A percentile compares a stretch with the other conserved stretches of the same genome.
Evolutionary conservation across 1,139 yeast species (phyloP).

Genomic region (Diutina sp.): DNA sequence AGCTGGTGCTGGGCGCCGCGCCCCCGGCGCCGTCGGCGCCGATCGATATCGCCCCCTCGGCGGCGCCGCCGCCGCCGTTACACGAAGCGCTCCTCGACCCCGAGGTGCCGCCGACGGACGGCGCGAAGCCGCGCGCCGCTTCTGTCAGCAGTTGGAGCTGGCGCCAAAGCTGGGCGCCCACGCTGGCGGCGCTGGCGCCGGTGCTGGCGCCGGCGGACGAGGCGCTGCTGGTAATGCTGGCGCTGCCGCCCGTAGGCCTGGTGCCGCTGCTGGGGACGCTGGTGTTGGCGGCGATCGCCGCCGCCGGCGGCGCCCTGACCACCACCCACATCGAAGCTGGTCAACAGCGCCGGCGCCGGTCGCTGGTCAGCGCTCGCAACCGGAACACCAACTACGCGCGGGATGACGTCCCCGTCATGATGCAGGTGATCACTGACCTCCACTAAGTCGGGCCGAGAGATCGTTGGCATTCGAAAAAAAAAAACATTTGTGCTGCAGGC

Average conservation of each 20-base stretch:
- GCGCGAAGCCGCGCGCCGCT: not conserved
- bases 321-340: not conserved
- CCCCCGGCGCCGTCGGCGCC: not conserved
- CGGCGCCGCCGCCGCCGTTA: not conserved
- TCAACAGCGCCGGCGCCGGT: not conserved
- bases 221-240: not conserved
- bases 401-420: not conserved
- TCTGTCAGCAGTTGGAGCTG: not conserved
- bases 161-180: not conserved
- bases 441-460: not conserved
- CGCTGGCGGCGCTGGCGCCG: not conserved
- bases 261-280: not conserved
- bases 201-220: not conserved
- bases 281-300: slow-evolving; percentile 1
- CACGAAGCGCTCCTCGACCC: not conserved
- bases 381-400: not conserved
- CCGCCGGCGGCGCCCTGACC: slow-evolving; percentile 1
- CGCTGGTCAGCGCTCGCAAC: not conserved
- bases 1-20: not conserved
- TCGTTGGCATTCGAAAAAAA: not conserved
- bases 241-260: not conserved
- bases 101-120: not conserved
- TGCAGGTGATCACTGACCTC: not conserved
- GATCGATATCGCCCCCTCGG: not conserved
- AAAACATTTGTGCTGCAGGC: no score